Evolutionary conservation across 306 rosid species (phyloP), one percentile per base, ranked within the genome.

Genomic region (Vigna angularis): DNA sequence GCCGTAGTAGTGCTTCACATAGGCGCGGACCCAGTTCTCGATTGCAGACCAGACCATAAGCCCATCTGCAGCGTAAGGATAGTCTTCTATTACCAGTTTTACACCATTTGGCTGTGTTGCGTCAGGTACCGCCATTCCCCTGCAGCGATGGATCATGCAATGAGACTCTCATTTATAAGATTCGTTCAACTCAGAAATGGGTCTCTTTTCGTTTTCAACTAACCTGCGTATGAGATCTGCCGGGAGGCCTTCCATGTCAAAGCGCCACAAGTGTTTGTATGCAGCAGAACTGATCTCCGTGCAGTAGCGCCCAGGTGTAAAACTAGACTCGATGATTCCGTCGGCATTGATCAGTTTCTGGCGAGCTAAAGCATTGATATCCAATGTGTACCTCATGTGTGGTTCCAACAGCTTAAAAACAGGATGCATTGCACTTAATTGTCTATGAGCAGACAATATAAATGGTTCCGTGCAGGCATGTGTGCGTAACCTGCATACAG

Each of bases 341-440:
- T 89, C 94, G 7, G 90, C 96, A 20, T 75, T 86, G 88, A 93
- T 67, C 2, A 93, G 74, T 67, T 8, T 53, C 74, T 93, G 98
- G 7, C 98, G 90, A 36, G 98, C 98, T 77, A 88, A 58, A 13
- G 71, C 93, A 57, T 93, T 93, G 84, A 93, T 84, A 83, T 89
- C 98, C 24, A 93, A 61, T 0, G 93, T 93, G 80, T 93, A 93
- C 62, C 98, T 84, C 98, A 93, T 91, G 79, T 93, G 98, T 15
- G 98, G 96, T 55, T 93, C 98, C 83, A 93, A 78, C 26, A 93
- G 89, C 89, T 93, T 93, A 61, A 78, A 93, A 9, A 93, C 84
- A 0, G 98, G 98, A 76, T 93, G 98, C 94, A 93, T 82, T n/a
- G 94, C 94, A 74, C 98, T 93, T 82, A 93, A 51, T n/a, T 93